A percentile compares a stretch with the other conserved stretches of the same genome.
These are phyloP conservation scores for Neltuma alba DNA, from an alignment of 306 rosid species.

Conservation along the genomic window DNA sequence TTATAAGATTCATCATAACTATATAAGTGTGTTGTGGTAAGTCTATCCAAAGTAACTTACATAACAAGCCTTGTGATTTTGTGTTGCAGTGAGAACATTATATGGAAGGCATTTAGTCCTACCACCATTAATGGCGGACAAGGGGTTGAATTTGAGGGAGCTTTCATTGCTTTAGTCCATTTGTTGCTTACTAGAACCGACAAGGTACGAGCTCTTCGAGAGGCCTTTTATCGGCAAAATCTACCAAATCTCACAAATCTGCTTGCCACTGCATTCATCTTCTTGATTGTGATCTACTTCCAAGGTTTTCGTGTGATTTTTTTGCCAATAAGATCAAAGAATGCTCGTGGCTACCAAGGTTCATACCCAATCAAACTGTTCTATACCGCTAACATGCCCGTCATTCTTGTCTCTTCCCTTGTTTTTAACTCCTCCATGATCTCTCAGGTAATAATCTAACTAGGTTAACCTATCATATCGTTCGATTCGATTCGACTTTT, in stretches of 20 bases:
- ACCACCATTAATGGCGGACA: slow-evolving; percentile 63
- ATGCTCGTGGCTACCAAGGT: slow-evolving; percentile 59
- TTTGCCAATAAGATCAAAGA: slow-evolving; percentile 63
- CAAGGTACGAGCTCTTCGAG: slow-evolving; percentile 61
- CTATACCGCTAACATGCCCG: slow-evolving; percentile 70
- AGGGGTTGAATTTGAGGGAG: slow-evolving; percentile 70
- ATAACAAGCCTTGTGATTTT: no score
- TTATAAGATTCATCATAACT: no score
- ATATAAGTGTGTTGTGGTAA: no score
- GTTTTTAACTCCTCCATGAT: slow-evolving; percentile 57
- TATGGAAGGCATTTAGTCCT: slow-evolving; percentile 67
- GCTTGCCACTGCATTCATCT: slow-evolving; percentile 61
- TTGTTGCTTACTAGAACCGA: slow-evolving; percentile 51
- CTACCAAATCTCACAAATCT: slow-evolving; percentile 63
- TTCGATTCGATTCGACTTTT: slow-evolving; percentile 1
- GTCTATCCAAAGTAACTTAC: no score
- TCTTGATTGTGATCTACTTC: slow-evolving; percentile 60
- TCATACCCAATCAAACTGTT: slow-evolving; percentile 64
- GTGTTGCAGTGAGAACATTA: slow-evolving; percentile 56
- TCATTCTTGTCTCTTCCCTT: slow-evolving; percentile 65
- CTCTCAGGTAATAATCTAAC: slow-evolving; percentile 45
- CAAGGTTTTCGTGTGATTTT: slow-evolving; percentile 62
- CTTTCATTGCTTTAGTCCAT: slow-evolving; percentile 62
- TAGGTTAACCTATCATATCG: slow-evolving; percentile 5
- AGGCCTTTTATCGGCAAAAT: slow-evolving; percentile 64